Evolutionary conservation across 495 filamentous ascomycete species (phyloP).

Genomic region (Penicillium arizonense): DNA sequence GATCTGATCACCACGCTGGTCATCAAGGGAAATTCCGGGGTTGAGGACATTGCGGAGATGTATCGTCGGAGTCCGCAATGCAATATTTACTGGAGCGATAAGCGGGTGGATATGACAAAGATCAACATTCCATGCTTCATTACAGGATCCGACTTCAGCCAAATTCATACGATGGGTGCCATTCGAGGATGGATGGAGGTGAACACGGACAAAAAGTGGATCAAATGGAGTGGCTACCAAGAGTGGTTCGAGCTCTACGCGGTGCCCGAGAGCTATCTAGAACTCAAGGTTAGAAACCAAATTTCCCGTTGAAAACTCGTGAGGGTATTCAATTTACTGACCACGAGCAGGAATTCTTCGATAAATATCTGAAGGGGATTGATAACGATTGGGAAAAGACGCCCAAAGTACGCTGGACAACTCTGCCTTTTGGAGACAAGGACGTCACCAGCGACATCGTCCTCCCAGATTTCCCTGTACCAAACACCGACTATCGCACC

Average conservation of each 20-base stretch:
- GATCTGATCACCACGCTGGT: constrained; percentile 1
- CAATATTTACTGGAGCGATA: constrained; percentile 27
- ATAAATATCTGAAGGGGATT: constrained; percentile 28
- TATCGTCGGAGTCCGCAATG: constrained; percentile 5
- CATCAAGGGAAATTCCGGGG: constrained; percentile 18
- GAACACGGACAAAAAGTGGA: not conserved
- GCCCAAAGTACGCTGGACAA: constrained; percentile 24
- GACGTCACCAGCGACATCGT: not conserved
- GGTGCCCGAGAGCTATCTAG: constrained; percentile 6
- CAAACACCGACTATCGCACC: constrained; percentile 7
- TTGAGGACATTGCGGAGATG: constrained; percentile 19
- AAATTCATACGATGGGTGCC: not conserved
- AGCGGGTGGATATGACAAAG: constrained; percentile 8
- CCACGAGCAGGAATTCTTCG: constrained; percentile 20
- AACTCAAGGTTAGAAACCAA: constrained; percentile 7
- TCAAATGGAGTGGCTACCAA: constrained; percentile 18
- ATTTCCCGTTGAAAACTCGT: too few species aligned
- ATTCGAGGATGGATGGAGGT: not conserved
- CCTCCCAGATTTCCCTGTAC: constrained; percentile 11
- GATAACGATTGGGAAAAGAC: constrained; percentile 35
- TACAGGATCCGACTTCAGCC: constrained; percentile 15
- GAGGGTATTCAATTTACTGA: too few species aligned
- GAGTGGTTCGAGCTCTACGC: constrained; percentile 18
- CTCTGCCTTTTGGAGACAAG: constrained; percentile 13
- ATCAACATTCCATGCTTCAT: constrained; percentile 24